phyloP scores from a whole-genome alignment of 2,329 filamentous ascomycete species.

The Neophaeococcomyces aloes region DNA sequence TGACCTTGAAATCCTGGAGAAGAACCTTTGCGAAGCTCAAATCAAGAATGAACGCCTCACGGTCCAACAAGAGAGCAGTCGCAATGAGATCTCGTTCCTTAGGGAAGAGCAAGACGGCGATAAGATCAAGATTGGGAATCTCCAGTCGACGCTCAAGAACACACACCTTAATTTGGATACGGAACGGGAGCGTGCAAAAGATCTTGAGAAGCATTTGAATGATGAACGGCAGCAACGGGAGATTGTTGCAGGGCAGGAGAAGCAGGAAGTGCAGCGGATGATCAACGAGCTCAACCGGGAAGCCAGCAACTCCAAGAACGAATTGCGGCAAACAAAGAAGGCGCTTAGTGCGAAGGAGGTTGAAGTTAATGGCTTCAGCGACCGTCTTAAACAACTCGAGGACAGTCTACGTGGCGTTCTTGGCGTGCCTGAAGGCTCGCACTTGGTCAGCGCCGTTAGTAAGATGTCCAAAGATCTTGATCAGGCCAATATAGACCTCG shows the following conservation, averaged over 20 bases:
- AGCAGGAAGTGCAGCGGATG: conserved; percentile 88
- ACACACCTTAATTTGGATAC: conserved; percentile 72
- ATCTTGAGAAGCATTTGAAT: conserved; percentile 63
- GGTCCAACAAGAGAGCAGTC: conserved; percentile 84
- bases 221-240: conserved; percentile 80
- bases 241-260: conserved; percentile 74
- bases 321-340: conserved; percentile 71
- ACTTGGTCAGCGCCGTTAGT: conserved; percentile 72
- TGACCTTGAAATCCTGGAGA: conserved; percentile 77
- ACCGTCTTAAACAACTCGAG: conserved; percentile 80
- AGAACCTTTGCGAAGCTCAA: conserved; percentile 71
- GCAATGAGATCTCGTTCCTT: conserved; percentile 87
- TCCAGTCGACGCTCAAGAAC: conserved; percentile 71
- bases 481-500: conserved; percentile 69
- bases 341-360: conserved; percentile 72
- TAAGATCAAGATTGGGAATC: conserved; percentile 93
- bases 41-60: conserved; percentile 78
- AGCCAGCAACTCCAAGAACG: conserved; percentile 70
- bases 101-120: conserved; percentile 94
- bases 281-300: conserved; percentile 88
- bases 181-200: conserved; percentile 64
- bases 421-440: conserved; percentile 77
- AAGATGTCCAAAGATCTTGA: conserved; percentile 84
- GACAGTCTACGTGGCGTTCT: conserved; percentile 76
- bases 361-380: conserved; percentile 83